phyloP scores from a whole-genome alignment of 2,329 filamentous ascomycete species.

The Colletotrichum endophyticum region DNA sequence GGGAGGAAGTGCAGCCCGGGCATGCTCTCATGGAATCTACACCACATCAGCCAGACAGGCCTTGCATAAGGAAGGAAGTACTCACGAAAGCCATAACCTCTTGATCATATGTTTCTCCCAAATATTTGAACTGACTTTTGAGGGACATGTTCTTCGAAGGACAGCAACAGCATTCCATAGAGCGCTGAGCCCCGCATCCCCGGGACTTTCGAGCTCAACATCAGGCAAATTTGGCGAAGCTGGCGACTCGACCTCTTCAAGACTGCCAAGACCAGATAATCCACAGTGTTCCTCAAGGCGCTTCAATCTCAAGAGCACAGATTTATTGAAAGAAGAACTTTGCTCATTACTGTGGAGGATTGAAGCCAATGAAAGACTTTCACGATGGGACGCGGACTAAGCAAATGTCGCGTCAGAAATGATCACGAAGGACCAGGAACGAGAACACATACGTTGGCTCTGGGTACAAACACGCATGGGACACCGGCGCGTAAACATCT shows the following conservation, averaged over 20 bases:
- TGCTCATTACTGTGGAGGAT: conserved; percentile 18
- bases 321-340: conserved; percentile 17
- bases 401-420: neutral
- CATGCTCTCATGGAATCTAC: conserved; percentile 48
- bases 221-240: neutral
- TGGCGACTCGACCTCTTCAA: conserved; percentile 17
- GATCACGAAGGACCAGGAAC: neutral
- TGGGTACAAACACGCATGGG: conserved; percentile 43
- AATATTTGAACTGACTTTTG: conserved; percentile 27
- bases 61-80: neutral
- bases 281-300: conserved; percentile 31
- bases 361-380: conserved; percentile 14
- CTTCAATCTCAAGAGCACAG: conserved; percentile 25
- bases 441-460: conserved; percentile 37
- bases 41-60: neutral
- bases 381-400: conserved; percentile 19
- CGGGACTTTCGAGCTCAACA: neutral
- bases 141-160: conserved; percentile 29
- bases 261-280: conserved; percentile 19
- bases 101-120: conserved; percentile 37
- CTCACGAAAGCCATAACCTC: conserved; percentile 37
- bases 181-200: conserved; percentile 19
- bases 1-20: conserved; percentile 49
- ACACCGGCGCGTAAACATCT: conserved; percentile 37
- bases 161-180: conserved; percentile 34